Percentiles rank a stretch among this genome's conserved stretches.
These are phyloP conservation scores for Phylloporus sp. DNA, from an alignment of 768 basidiomycete genomes.

Conservation along the genomic window DNA sequence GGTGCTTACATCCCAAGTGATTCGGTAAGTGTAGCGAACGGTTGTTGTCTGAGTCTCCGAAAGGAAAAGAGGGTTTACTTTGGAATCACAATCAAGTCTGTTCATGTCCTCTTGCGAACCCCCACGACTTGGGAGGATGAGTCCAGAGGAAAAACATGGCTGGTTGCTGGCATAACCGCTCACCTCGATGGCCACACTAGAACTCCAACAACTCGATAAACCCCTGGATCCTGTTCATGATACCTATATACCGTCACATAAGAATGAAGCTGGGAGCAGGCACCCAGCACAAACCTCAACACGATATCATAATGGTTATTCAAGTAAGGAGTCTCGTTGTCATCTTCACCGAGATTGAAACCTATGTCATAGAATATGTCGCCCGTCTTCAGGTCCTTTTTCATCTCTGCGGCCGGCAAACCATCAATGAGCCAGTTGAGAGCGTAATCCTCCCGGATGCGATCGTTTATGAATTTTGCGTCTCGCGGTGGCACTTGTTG, in stretches of 20 bases:
- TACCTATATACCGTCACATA: slow-evolving; percentile 48
- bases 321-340: slow-evolving; percentile 61
- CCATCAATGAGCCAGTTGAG: slow-evolving; percentile 95
- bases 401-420: slow-evolving; percentile 91
- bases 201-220: slow-evolving; percentile 89
- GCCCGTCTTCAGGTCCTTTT: slow-evolving; percentile 68
- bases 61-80: slow-evolving; percentile 49
- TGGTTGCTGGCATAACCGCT: not conserved
- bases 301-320: slow-evolving; percentile 94
- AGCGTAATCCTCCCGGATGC: slow-evolving; percentile 88
- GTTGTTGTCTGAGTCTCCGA: slow-evolving; percentile 55
- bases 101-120: slow-evolving; percentile 44
- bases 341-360: slow-evolving; percentile 82
- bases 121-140: slow-evolving; percentile 46
- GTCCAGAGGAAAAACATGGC: slow-evolving; percentile 1
- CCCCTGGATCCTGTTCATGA: slow-evolving; percentile 61
- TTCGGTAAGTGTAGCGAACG: slow-evolving; percentile 81
- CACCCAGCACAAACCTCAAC: slow-evolving; percentile 45
- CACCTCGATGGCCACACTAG: slow-evolving; percentile 72
- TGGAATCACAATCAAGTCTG: slow-evolving; percentile 47
- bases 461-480: slow-evolving; percentile 85
- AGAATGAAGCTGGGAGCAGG: slow-evolving; percentile 1
- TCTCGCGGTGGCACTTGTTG: slow-evolving; percentile 59
- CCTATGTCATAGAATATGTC: slow-evolving; percentile 91
- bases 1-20: slow-evolving; percentile 74